Conservation (phyloP, 2,329 filamentous ascomycete genomes). For the Gremmenia infestans region DNA sequence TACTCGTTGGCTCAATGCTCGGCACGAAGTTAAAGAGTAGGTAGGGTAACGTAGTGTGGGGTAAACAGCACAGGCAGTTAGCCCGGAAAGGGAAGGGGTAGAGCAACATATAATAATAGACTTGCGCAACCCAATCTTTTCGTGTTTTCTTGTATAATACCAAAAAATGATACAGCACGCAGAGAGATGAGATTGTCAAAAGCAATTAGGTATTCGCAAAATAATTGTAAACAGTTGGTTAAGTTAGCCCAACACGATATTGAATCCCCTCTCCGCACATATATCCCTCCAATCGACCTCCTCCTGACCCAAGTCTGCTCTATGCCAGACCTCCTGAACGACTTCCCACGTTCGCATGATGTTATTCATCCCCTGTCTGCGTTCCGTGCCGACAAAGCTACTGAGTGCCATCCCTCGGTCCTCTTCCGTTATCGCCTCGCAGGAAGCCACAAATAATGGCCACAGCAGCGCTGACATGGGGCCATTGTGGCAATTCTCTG, state of each 20-base stretch:
- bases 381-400: slow-evolving; percentile 49
- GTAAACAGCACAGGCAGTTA: no score
- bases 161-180: no score
- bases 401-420: slow-evolving; percentile 48
- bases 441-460: slow-evolving; percentile 59
- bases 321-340: slow-evolving; percentile 56
- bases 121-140: no score
- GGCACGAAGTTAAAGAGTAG: no score
- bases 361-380: slow-evolving; percentile 60
- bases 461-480: slow-evolving; percentile 61
- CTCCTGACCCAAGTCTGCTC: slow-evolving; percentile 37
- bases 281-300: slow-evolving; percentile 45
- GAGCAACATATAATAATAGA: no score
- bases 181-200: background rate
- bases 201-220: no score
- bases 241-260: slow-evolving; percentile 51
- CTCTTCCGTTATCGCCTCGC: slow-evolving; percentile 46
- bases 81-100: no score
- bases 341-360: slow-evolving; percentile 57
- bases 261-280: slow-evolving; percentile 54
- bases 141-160: no score
- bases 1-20: no score
- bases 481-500: slow-evolving; percentile 34
- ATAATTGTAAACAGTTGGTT: no score
- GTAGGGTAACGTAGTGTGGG: no score